phyloP scores from a whole-genome alignment of 805 yeast species.

The Diddensiella santjacobensis region DNA sequence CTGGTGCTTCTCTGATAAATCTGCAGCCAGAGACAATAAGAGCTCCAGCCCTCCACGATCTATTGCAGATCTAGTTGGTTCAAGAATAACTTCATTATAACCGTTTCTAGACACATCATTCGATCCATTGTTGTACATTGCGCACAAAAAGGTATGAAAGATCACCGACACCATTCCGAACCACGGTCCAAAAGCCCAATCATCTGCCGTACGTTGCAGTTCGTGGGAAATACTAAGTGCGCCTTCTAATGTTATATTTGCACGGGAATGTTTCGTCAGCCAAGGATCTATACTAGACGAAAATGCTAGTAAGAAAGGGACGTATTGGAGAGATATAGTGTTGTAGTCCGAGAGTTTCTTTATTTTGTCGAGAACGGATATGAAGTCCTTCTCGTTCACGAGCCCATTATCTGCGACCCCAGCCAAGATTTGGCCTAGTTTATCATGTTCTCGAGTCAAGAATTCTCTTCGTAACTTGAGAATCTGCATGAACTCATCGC shows the following conservation, averaged over 20 bases:
- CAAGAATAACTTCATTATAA: constrained; percentile 22
- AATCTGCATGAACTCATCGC: constrained; percentile 44
- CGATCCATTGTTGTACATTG: constrained; percentile 18
- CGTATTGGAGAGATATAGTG: constrained; percentile 53
- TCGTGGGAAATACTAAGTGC: constrained; percentile 14
- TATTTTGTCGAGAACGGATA: constrained; percentile 43
- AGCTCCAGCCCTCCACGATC: constrained; percentile 39
- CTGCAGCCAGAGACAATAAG: constrained; percentile 35
- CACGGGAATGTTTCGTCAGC: constrained; percentile 1
- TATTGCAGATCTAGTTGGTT: constrained; percentile 28
- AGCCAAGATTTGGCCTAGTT: constrained; percentile 59
- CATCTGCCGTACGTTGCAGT: neutral
- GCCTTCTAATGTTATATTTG: constrained; percentile 9
- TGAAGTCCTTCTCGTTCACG: constrained; percentile 36
- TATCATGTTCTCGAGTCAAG: constrained; percentile 64
- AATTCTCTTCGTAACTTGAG: constrained; percentile 59
- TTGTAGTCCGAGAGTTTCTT: constrained; percentile 56
- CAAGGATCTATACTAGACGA: constrained; percentile 18
- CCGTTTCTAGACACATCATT: neutral
- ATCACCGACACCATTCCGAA: constrained; percentile 27
- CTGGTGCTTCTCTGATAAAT: constrained; percentile 20
- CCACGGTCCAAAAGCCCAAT: constrained; percentile 30
- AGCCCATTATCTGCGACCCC: constrained; percentile 44
- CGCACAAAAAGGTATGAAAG: constrained; percentile 20
- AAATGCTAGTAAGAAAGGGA: constrained; percentile 23